Evolutionary conservation across 2,329 filamentous ascomycete genomes (phyloP), one percentile per base, ranked within the genome.

Genomic region (Venturia asperata): DNA sequence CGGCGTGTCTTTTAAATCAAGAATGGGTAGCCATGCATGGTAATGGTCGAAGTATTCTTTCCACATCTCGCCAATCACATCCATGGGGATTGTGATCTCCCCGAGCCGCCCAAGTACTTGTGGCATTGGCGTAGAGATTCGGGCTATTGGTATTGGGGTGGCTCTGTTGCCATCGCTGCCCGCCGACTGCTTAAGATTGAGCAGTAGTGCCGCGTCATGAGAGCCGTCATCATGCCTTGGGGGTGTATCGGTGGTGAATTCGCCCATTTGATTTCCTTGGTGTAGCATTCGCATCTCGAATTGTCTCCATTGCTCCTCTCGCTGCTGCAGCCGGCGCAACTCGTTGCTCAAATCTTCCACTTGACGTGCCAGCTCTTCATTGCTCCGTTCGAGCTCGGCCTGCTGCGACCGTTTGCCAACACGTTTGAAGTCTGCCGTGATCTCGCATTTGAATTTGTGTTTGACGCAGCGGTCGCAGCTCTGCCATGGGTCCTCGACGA

Each of bases 361-460:
- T 70, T 87, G 83, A 24, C 80, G 71, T 70, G 84, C 81, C 66
- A 87, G 86, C 68, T 82, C 80, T 65, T 83, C 78, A 67, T 89
- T 80, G 70, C 81, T 84, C 58, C 85, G 82, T 63, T 86, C 83
- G 69, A 88, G 77, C 68, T 92, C 90, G 71, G 89, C 89, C 76
- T 93, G 89, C 74, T 90, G 89, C 68, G 86, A 89, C 52, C 90
- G 84, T 79, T 94, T 94, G 68, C 90, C 88, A 21, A 92, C 81
- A 70, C 90, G 87, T 81, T 92, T 92, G 78, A 93, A 93, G 76
- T 92, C 91, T 71, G 88, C 90, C 75, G 93, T 89, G 75, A 94
- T 93, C 75, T 91, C 90, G 81, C 90, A 94, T 67, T 87, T 85
- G 67, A 93, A 86, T 76, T 89, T 90, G 72, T 92, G 84, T 71